Conservation (phyloP, 2,329 filamentous ascomycete genomes). For the Pseudogymnoascus verrucosus region DNA sequence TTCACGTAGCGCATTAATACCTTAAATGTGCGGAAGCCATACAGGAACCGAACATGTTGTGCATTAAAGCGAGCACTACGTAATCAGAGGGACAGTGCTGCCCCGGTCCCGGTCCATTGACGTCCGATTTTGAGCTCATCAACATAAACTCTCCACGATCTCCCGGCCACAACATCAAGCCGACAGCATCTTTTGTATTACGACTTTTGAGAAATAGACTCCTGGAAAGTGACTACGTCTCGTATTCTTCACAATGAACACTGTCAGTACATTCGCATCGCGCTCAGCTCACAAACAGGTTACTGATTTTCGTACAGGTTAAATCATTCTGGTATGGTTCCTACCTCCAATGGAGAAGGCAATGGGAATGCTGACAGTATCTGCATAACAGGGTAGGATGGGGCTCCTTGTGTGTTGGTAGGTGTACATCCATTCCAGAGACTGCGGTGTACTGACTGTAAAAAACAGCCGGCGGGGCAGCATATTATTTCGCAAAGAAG, state of each 20-base stretch:
- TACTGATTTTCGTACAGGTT: constrained; percentile 35
- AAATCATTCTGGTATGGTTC: constrained; percentile 56
- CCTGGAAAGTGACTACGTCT: not conserved
- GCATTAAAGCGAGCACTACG: not conserved
- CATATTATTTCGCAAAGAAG: constrained; percentile 93
- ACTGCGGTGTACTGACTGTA: constrained; percentile 14
- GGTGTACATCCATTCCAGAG: constrained; percentile 23
- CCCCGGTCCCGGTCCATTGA: constrained; percentile 1
- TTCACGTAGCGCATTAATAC: constrained; percentile 8
- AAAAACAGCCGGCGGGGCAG: constrained; percentile 67
- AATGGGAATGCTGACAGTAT: constrained; percentile 17
- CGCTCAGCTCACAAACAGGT: not conserved
- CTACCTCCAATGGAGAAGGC: constrained; percentile 10
- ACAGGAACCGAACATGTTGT: constrained; percentile 5
- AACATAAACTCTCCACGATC: not conserved
- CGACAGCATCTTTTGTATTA: not conserved
- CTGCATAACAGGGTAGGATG: constrained; percentile 65
- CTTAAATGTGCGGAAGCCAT: constrained; percentile 8
- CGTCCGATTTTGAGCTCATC: constrained; percentile 1
- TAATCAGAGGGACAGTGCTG: not conserved
- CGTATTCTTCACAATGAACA: constrained; percentile 41
- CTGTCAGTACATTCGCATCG: constrained; percentile 33
- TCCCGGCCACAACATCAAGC: constrained; percentile 2
- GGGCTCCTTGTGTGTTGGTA: constrained; percentile 81
- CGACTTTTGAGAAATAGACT: not conserved